phyloP scores from a whole-genome alignment of 139 green algal species.

The Edaphochlamys debaryana region DNA sequence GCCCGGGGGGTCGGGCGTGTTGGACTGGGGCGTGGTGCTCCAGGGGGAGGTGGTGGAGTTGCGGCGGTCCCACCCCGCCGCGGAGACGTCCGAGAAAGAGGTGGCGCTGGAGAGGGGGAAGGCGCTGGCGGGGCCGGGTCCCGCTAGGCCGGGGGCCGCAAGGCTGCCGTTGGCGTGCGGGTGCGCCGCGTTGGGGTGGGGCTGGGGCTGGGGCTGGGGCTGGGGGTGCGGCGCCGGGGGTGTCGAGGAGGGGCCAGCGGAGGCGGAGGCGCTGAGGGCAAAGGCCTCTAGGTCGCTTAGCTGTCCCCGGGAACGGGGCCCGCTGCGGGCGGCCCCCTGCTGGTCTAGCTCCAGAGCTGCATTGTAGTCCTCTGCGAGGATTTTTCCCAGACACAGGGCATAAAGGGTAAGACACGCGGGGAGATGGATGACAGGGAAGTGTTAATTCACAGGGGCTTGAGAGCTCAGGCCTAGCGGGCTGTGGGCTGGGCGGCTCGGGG shows the following conservation, averaged over 20 bases:
- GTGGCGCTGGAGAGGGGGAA: neutral
- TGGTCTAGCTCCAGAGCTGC: slow-evolving; percentile 3
- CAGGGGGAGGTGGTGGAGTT: slow-evolving; percentile 16
- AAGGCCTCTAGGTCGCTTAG: no score
- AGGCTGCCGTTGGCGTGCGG: no score
- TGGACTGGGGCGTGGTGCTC: slow-evolving; percentile 24
- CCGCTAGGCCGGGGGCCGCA: neutral
- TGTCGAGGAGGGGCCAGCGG: no score
- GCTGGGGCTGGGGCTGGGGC: neutral
- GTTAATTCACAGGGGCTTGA: no score
- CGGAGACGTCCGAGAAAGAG: slow-evolving; percentile 18
- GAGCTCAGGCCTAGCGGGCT: no score
- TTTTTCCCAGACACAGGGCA: no score
- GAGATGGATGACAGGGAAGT: no score
- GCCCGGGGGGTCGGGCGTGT: neutral
- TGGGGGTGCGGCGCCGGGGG: neutral
- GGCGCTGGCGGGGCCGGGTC: neutral
- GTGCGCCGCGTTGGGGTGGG: neutral
- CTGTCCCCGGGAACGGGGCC: no score
- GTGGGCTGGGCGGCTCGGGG: no score
- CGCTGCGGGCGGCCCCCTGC: no score
- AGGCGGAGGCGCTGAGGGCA: no score
- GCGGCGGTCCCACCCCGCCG: slow-evolving; percentile 8
- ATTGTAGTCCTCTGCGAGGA: slow-evolving; percentile 36
- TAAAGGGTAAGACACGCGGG: no score